Conservation (phyloP, 2,329 filamentous ascomycete genomes). For the Neopestalotiopsis sp. region DNA sequence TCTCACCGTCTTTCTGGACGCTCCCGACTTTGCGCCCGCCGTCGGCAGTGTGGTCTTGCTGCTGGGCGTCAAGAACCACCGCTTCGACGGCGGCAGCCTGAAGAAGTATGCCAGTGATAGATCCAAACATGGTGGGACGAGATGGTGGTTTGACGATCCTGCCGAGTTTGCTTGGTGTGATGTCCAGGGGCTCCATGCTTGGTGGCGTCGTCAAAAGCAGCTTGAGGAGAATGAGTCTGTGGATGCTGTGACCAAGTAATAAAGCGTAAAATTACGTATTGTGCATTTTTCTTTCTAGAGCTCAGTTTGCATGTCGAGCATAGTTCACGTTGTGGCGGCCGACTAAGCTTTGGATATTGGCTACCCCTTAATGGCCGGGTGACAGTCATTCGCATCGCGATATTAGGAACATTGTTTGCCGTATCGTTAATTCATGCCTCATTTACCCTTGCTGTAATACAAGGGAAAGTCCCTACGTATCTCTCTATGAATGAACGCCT, state of each 20-base stretch:
- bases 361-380: no score
- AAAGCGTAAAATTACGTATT: no score
- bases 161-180: conserved; percentile 55
- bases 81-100: conserved; percentile 53
- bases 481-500: no score
- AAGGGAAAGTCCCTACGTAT: no score
- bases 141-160: conserved; percentile 61
- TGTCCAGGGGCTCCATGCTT: conserved; percentile 48
- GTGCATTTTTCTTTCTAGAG: no score
- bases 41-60: conserved; percentile 58
- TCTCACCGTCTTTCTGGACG: conserved; percentile 60
- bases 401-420: no score
- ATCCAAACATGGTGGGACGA: conserved; percentile 27
- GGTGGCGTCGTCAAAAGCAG: conserved; percentile 43
- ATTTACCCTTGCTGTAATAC: no score
- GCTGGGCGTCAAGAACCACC: conserved; percentile 62
- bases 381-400: no score
- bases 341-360: no score
- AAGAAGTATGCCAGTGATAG: conserved; percentile 49
- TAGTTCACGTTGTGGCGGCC: no score
- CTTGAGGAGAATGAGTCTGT: neutral
- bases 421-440: no score
- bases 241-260: neutral
- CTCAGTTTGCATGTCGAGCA: no score
- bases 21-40: conserved; percentile 51